A percentile compares a stretch with the other conserved stretches of the same genome.
These are phyloP conservation scores for Lactarius psammicola DNA, from an alignment of 768 basidiomycete genomes.

Conservation along the genomic window DNA sequence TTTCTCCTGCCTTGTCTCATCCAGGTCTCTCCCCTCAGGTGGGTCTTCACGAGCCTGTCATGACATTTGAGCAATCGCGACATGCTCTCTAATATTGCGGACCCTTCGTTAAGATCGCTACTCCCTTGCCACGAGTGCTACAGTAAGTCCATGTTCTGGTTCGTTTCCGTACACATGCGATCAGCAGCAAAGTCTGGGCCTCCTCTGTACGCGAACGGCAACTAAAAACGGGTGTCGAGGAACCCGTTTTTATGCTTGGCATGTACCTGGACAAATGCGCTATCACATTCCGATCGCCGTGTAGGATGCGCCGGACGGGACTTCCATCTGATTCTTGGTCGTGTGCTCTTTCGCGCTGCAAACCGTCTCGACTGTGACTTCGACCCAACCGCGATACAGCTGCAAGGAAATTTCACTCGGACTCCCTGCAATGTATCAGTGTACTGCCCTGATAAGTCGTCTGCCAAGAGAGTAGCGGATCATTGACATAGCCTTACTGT, in stretches of 20 bases:
- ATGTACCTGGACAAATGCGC: neutral
- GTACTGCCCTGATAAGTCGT: neutral
- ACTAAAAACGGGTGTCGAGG: neutral
- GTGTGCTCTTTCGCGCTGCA: neutral
- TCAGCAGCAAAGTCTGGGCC: conserved; percentile 37
- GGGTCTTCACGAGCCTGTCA: conserved; percentile 29
- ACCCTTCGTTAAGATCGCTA: conserved; percentile 35
- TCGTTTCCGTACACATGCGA: conserved; percentile 32
- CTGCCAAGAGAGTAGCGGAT: neutral
- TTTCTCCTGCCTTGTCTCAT: neutral
- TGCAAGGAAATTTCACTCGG: neutral
- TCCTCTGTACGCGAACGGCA: conserved; percentile 35
- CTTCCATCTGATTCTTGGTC: neutral
- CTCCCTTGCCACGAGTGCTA: conserved; percentile 38
- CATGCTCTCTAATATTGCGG: conserved; percentile 39
- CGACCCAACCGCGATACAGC: neutral
- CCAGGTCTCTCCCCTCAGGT: neutral
- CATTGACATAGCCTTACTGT: neutral
- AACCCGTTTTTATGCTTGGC: neutral
- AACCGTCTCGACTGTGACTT: neutral
- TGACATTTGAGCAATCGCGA: conserved; percentile 35
- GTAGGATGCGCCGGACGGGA: neutral
- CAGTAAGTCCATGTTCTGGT: conserved; percentile 31
- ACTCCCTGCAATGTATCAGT: neutral
- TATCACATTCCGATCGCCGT: neutral